These are phyloP conservation scores for Crithidia acanthocephali DNA, from an alignment of 208 protist species.

Conservation along the genomic window DNA sequence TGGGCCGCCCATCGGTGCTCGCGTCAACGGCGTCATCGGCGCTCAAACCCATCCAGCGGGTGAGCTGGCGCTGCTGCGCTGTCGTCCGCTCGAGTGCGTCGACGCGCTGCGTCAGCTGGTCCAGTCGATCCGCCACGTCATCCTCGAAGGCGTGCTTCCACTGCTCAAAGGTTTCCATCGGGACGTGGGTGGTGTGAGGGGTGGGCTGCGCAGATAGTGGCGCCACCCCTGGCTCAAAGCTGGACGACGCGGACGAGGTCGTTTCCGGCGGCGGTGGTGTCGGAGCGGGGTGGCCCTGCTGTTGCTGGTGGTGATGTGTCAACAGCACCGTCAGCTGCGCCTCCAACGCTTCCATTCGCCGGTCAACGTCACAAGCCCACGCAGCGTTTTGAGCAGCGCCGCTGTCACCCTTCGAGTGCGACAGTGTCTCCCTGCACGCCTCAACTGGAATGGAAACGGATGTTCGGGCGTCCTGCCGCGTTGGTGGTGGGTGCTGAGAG, in stretches of 20 bases:
- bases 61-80: background rate
- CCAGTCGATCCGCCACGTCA: background rate
- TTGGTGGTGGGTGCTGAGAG: background rate
- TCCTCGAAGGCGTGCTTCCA: slow-evolving; percentile 17
- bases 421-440: background rate
- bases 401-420: too few relatives aligned
- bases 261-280: background rate
- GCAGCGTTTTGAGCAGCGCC: background rate
- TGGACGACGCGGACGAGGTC: background rate
- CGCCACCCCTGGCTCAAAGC: background rate
- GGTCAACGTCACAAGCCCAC: background rate
- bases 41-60: slow-evolving; percentile 8
- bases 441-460: background rate
- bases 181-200: background rate
- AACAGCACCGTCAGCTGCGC: background rate
- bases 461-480: background rate
- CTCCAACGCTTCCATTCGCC: background rate
- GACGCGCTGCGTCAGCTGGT: slow-evolving; percentile 11
- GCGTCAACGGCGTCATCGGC: background rate
- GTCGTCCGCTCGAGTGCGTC: background rate
- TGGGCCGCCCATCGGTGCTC: background rate
- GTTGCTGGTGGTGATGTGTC: background rate
- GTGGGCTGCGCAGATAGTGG: background rate
- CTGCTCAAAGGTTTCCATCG: background rate
- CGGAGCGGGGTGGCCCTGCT: background rate